These are phyloP conservation scores for Eimeria sp. DNA, from an alignment of 169 alveolate species.

Conservation along the genomic window DNA sequence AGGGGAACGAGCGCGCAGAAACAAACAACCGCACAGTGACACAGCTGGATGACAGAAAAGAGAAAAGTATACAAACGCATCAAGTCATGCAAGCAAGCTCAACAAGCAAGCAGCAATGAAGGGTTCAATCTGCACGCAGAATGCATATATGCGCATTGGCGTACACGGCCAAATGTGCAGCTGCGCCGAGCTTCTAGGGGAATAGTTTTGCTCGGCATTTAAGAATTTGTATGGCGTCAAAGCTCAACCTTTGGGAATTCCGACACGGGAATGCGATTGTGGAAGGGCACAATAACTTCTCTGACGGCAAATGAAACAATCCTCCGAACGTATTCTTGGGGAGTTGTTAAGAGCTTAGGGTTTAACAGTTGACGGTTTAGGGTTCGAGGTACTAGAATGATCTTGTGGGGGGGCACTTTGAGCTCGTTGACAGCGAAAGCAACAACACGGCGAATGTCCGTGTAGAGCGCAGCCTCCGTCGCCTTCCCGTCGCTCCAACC, in stretches of 20 bases:
- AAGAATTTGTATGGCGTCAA: background rate
- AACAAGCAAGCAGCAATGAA: background rate
- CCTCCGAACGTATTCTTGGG: too few species aligned
- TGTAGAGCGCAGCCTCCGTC: conserved; percentile 88
- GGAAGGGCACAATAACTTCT: conserved; percentile 86
- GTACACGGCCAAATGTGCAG: background rate
- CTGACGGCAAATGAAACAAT: conserved; percentile 77
- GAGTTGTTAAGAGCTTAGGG: too few species aligned
- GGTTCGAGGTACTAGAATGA: conserved; percentile 84
- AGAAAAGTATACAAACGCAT: too few species aligned
- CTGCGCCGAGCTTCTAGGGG: background rate
- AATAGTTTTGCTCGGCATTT: background rate
- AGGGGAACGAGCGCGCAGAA: background rate
- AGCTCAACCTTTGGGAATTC: too few species aligned
- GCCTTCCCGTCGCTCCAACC: conserved; percentile 92
- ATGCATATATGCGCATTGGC: background rate
- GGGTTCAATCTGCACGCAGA: background rate
- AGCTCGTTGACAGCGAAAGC: conserved; percentile 84
- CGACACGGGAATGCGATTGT: conserved; percentile 85
- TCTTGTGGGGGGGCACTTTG: conserved; percentile 85
- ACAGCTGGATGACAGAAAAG: too few species aligned
- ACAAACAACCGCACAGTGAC: background rate
- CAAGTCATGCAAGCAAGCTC: background rate
- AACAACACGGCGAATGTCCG: conserved; percentile 89
- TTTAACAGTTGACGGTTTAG: background rate